Evolutionary conservation across 305 asterid genomes (phyloP).

Genomic region (Solanum aculeatissimum): DNA sequence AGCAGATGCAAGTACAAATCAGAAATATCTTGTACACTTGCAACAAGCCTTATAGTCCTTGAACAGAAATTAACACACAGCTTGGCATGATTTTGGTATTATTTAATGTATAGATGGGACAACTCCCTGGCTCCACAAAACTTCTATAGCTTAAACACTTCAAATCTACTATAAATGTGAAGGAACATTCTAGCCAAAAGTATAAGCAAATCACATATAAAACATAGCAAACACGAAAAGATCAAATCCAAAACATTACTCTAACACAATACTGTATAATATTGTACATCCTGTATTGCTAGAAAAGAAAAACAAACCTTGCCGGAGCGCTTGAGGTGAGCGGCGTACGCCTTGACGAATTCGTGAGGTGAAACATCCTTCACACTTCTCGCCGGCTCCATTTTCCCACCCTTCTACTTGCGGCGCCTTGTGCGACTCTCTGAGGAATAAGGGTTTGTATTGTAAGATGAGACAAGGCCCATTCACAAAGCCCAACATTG

Average conservation of each 20-base stretch:
- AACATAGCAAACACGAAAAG: neutral
- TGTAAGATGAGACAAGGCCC: neutral
- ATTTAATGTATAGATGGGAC: neutral
- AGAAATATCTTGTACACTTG: neutral
- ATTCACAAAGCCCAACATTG: neutral
- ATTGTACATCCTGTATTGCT: neutral
- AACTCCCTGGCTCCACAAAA: neutral
- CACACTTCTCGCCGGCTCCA: slow-evolving; percentile 64
- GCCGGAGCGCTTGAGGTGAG: slow-evolving; percentile 91
- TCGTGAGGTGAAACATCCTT: slow-evolving; percentile 87
- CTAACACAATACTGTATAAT: neutral
- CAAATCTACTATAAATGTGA: neutral
- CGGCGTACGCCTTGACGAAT: slow-evolving; percentile 78
- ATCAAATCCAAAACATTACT: neutral
- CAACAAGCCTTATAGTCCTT: neutral
- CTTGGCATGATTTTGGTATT: neutral
- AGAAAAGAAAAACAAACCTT: slow-evolving; percentile 30
- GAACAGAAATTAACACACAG: neutral
- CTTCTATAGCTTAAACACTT: neutral
- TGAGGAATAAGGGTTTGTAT: neutral
- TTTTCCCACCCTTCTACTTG: neutral
- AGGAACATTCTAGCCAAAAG: neutral
- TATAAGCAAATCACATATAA: neutral
- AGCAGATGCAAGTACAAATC: neutral
- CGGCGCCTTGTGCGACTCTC: slow-evolving; percentile 1